These are phyloP conservation scores for Clitopilus hobsonii DNA, from an alignment of 768 basidiomycete species.

Conservation along the genomic window DNA sequence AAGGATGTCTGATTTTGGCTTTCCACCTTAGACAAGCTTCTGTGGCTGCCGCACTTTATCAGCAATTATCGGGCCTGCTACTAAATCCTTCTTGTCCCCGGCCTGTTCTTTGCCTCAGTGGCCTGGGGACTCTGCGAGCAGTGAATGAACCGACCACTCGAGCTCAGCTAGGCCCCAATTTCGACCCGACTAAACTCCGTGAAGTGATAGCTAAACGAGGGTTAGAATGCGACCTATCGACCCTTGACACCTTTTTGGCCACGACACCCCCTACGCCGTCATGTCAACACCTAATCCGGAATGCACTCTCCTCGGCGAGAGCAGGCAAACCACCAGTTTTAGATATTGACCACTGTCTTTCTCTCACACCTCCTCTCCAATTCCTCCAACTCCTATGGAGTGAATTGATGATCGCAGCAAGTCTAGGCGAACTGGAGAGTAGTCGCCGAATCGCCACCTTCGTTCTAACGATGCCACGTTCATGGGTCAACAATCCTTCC, in stretches of 20 bases:
- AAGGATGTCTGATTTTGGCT: too few relatives aligned
- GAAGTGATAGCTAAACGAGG: background rate
- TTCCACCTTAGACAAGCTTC: too few relatives aligned
- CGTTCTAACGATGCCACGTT: conserved; percentile 59
- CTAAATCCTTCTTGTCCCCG: conserved; percentile 60
- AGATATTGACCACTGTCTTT: conserved; percentile 65
- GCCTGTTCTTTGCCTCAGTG: conserved; percentile 62
- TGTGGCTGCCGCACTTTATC: conserved; percentile 47
- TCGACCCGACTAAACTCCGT: background rate
- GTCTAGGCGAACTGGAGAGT: conserved; percentile 55
- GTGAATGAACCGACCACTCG: conserved; percentile 33
- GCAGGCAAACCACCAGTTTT: conserved; percentile 60
- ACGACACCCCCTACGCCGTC: background rate
- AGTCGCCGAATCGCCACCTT: conserved; percentile 65
- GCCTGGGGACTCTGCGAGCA: conserved; percentile 45
- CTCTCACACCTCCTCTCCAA: conserved; percentile 47
- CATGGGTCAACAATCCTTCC: conserved; percentile 14
- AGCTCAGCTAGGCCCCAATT: conserved; percentile 5
- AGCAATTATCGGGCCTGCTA: conserved; percentile 64
- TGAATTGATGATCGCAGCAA: conserved; percentile 51
- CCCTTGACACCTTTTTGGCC: background rate
- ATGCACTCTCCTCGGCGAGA: conserved; percentile 51
- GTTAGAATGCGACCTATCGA: background rate
- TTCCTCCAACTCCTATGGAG: conserved; percentile 70
- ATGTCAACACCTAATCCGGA: conserved; percentile 44